Evolutionary conservation across 345 rosid species (phyloP), one percentile per base, ranked within the genome.

Genomic region (Hibiscus syriacus): DNA sequence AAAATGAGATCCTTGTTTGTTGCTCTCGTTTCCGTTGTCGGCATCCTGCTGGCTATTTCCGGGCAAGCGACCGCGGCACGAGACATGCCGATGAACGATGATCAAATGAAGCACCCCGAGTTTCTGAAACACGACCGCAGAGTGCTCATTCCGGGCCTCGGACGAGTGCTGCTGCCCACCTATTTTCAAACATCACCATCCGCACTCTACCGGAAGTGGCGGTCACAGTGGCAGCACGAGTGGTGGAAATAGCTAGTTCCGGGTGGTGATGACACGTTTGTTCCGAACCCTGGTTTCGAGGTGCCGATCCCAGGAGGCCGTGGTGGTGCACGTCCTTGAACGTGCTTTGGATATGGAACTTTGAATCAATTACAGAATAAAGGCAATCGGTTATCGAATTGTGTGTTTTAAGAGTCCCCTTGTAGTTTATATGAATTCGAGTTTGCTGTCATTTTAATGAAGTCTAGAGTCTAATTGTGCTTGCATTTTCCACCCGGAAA

Each of bases 241-340:
- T 53, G 56, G 56, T 10, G 29, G 56, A 52, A 52, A 13, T 52
- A 11, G 16, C 27, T 16, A 49, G 55, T 81, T 71, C 91, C 91
- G 6, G 88, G 92, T 56, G 85, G 84, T 0, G 97, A 86, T 67
- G 88, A 90, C 72, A 76, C 87, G 6, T 56, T 76, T 16, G 76
- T 76, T 45, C 93, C 90, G 1, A 88, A 85, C 72, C 96, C 90
- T 0, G 91, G 92, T 12, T 66, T 53, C 29, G 92, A 87, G 74
- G 79, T 67, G 70, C 92, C 89, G 57, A 76, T 29, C 65, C 86
- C 55, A 50, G 55, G 86, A n/a, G 71, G 74, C 66, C 8, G 38
- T 25, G 80, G 70, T 32, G 71, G 68, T 26, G 72, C 72, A 62
- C 78, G 55, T 30, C 90, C 84, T 68, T 85, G 73, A 38, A 63